Base-by-base conservation (phyloP, 169 alveolate species). In the Plasmodium adleri region DNA sequence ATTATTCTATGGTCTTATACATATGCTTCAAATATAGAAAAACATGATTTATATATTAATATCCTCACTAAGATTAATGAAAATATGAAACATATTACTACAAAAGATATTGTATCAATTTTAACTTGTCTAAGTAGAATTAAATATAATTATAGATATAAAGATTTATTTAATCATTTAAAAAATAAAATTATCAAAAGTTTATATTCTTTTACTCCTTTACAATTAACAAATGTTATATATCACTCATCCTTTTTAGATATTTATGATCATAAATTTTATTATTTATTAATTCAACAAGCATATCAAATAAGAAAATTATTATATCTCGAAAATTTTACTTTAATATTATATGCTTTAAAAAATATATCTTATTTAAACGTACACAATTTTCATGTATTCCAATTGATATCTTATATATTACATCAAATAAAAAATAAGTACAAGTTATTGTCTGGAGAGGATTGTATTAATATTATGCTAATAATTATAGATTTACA, bases 201-300 rank as follows among this genome's bases (percentile, higher is more conserved):
- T 83, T 12, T 83, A 72, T 83, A 83, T 68, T 70, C 91, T 22
- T 83, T 83, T 58, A 66, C 91, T 20, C 91, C 91, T 17, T 63
- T 83, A 12, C 91, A 83, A 12, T 24, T 83, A n/a, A 83, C 91
- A 3, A 83, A 83, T 63, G 72, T 83, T 24, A 83, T 83, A 28
- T 83, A 83, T 72, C 66, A 83, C 70, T 83, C 91, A 3, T 83
- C 91, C 20, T 67, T 83, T 72, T 54, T 83, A n/a, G 91, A 83
- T 32, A 68, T 83, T 32, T 49, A 83, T 45, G 91, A 83, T 47
- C 91, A 83, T 58, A 83, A 83, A 49, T 83, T 39, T 67, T 83
- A 83, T 49, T 83, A 83, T 72, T 59, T 83, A 70, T 28, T 83
- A 45, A 64, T 68, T n/a, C 91, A 83, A 17, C 91, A 83, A 20